Evolutionary conservation across 352 stramenopile species (phyloP).

Genomic region (Pythium biforme): DNA sequence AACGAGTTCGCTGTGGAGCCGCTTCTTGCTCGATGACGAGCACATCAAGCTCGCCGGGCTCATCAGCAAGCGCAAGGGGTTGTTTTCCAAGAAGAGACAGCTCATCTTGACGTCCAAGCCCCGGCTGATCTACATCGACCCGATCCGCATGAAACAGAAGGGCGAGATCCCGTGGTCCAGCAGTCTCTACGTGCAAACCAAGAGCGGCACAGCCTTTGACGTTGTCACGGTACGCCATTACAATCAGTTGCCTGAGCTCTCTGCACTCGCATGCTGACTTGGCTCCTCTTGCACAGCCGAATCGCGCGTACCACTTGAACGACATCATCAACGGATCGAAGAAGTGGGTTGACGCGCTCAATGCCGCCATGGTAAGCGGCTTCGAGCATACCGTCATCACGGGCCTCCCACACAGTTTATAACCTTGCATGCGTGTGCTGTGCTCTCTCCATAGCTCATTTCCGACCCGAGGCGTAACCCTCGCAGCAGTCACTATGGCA

Average conservation of each 20-base stretch:
- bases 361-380: slow-evolving; percentile 52
- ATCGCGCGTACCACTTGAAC: slow-evolving; percentile 87
- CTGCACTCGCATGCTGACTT: neutral
- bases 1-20: slow-evolving; percentile 82
- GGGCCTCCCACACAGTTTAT: too few species aligned
- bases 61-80: slow-evolving; percentile 86
- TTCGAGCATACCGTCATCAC: too few species aligned
- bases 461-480: slow-evolving; percentile 15
- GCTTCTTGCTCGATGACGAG: slow-evolving; percentile 86
- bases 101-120: slow-evolving; percentile 85
- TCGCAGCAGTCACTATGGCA: slow-evolving; percentile 24
- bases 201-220: slow-evolving; percentile 82
- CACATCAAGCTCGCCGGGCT: slow-evolving; percentile 84
- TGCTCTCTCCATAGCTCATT: slow-evolving; percentile 8
- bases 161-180: slow-evolving; percentile 87
- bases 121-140: slow-evolving; percentile 89
- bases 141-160: slow-evolving; percentile 90
- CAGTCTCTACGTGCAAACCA: slow-evolving; percentile 82
- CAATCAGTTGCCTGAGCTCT: neutral
- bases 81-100: slow-evolving; percentile 89
- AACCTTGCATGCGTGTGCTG: too few species aligned
- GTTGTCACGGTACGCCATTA: slow-evolving; percentile 66
- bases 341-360: slow-evolving; percentile 90
- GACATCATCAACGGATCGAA: slow-evolving; percentile 88
- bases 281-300: slow-evolving; percentile 43